phyloP scores from a whole-genome alignment of 2,329 filamentous ascomycete species.

The Calonectria montana region DNA sequence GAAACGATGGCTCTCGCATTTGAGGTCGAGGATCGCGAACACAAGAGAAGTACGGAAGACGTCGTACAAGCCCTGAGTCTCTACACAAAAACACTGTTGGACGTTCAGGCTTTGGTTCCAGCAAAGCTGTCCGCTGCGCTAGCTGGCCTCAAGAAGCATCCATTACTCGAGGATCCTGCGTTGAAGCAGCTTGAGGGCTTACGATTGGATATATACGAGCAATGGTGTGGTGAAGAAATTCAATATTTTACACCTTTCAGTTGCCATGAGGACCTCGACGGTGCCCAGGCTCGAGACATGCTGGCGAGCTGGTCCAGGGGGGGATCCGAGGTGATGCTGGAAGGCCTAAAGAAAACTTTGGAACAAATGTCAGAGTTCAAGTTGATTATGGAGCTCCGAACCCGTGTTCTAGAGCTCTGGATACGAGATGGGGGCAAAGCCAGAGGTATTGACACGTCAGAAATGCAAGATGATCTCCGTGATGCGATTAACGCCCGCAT shows the following conservation, averaged over 20 bases:
- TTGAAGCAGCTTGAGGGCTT: conserved; percentile 76
- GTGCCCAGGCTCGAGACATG: conserved; percentile 68
- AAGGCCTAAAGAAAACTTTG: conserved; percentile 72
- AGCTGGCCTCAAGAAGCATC: conserved; percentile 73
- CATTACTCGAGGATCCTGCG: conserved; percentile 77
- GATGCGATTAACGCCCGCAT: conserved; percentile 76
- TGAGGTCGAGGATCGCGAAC: conserved; percentile 58
- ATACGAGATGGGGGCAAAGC: conserved; percentile 74
- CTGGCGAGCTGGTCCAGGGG: conserved; percentile 73
- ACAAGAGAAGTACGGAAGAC: conserved; percentile 54
- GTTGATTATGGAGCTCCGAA: conserved; percentile 76
- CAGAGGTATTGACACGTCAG: conserved; percentile 73
- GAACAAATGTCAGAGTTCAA: conserved; percentile 73
- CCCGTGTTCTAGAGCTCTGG: conserved; percentile 79
- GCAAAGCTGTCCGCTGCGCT: conserved; percentile 77
- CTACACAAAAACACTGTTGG: conserved; percentile 80
- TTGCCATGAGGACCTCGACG: conserved; percentile 80
- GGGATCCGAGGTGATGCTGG: conserved; percentile 68
- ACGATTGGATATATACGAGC: conserved; percentile 80
- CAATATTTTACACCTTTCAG: conserved; percentile 89
- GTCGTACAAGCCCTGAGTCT: conserved; percentile 76
- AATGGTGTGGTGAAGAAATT: conserved; percentile 86
- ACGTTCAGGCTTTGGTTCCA: conserved; percentile 82
- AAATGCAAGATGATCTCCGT: conserved; percentile 76
- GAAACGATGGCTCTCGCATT: conserved; percentile 75